Evolutionary conservation across 2,329 filamentous ascomycete genomes (phyloP).

Genomic region (Hymenoscyphus linearis): DNA sequence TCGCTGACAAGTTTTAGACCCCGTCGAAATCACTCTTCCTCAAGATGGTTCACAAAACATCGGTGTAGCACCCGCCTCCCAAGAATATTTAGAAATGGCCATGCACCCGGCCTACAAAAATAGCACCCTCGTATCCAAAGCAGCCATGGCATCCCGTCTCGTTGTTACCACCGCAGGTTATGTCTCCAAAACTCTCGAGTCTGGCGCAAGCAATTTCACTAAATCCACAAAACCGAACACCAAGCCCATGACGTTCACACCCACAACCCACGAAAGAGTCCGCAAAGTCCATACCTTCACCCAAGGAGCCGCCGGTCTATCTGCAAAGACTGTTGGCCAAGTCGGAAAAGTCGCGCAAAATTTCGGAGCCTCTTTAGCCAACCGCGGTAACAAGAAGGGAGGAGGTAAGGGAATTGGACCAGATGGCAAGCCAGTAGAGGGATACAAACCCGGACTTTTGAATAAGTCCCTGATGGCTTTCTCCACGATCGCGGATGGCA

Average conservation of each 20-base stretch:
- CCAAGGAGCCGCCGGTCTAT: conserved; percentile 69
- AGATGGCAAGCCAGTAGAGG: conserved; percentile 54
- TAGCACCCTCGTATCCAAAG: conserved; percentile 79
- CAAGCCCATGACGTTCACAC: conserved; percentile 83
- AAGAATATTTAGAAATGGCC: conserved; percentile 69
- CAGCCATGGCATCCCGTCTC: conserved; percentile 80
- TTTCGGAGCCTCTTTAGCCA: conserved; percentile 68
- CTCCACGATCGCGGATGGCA: conserved; percentile 86
- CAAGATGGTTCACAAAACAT: conserved; percentile 59
- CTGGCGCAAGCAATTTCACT: conserved; percentile 74
- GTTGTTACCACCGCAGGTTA: conserved; percentile 84
- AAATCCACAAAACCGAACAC: conserved; percentile 70
- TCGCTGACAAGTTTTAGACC: conserved; percentile 45
- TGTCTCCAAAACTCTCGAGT: conserved; percentile 71
- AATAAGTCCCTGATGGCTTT: conserved; percentile 98
- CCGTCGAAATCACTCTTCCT: conserved; percentile 73
- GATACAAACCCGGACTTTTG: conserved; percentile 83
- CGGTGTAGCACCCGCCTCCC: conserved; percentile 61
- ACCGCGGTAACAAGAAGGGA: conserved; percentile 53
- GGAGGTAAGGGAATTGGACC: conserved; percentile 58
- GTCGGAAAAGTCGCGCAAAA: conserved; percentile 85
- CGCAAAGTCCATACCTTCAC: conserved; percentile 89
- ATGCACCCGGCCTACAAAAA: conserved; percentile 89
- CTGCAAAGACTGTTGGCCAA: conserved; percentile 79
- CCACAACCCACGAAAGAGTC: conserved; percentile 76